Conservation (phyloP, 305 asterid species). For the Rubia peregrina region DNA sequence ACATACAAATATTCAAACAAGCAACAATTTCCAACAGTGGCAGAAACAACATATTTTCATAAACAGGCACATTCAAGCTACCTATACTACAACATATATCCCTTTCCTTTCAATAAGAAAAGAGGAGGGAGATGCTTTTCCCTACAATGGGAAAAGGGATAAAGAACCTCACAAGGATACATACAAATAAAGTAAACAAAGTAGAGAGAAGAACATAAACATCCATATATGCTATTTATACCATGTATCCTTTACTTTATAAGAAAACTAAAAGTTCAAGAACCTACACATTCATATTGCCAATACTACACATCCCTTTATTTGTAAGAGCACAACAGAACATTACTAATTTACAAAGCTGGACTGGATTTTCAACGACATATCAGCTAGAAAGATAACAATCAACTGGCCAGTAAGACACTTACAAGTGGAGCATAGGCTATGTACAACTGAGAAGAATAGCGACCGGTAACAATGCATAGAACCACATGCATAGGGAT, state of each 20-base stretch:
- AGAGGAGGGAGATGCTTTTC: neutral
- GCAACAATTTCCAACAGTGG: neutral
- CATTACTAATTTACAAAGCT: neutral
- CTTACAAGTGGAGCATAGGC: conserved; percentile 98
- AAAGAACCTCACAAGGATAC: neutral
- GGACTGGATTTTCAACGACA: neutral
- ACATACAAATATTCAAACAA: neutral
- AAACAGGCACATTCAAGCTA: neutral
- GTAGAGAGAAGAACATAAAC: neutral
- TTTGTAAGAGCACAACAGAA: neutral
- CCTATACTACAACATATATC: neutral
- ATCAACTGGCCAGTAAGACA: conserved; percentile 15
- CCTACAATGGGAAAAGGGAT: neutral
- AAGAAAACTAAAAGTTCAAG: neutral
- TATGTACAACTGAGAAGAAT: conserved; percentile 85
- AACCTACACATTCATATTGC: neutral
- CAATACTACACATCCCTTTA: neutral
- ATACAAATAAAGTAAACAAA: neutral
- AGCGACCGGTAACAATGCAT: conserved; percentile 93
- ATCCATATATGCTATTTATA: neutral
- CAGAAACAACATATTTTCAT: neutral
- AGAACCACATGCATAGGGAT: conserved; percentile 97
- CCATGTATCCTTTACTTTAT: neutral
- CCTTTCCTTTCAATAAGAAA: neutral
- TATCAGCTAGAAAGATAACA: neutral